phyloP scores from a whole-genome alignment of 2,329 filamentous ascomycete genomes.

The Aspergillus puulaauensis region DNA sequence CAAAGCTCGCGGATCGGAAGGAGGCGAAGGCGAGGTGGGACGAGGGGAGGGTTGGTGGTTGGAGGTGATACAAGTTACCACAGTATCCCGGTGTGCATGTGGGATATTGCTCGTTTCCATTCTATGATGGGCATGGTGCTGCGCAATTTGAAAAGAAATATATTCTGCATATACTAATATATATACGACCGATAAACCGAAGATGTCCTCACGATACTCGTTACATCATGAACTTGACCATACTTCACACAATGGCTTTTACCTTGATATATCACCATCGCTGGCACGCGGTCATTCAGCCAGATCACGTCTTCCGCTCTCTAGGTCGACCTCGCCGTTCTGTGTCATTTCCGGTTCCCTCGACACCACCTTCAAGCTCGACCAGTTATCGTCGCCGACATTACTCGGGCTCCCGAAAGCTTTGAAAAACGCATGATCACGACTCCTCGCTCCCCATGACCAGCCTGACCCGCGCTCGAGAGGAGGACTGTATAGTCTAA shows the following conservation, averaged over 20 bases:
- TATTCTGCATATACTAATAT: neutral
- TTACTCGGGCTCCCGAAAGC: slow-evolving; percentile 34
- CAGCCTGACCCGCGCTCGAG: slow-evolving; percentile 78
- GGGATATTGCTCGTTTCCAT: neutral
- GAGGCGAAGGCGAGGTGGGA: slow-evolving; percentile 95
- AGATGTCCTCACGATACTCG: neutral
- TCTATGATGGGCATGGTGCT: neutral
- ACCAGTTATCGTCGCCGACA: slow-evolving; percentile 30
- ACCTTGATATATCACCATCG: neutral
- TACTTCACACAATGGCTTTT: neutral
- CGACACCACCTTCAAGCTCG: slow-evolving; percentile 11
- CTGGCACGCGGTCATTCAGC: slow-evolving; percentile 8
- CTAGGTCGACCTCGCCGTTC: slow-evolving; percentile 18
- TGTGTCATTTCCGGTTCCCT: neutral
- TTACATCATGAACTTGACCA: neutral
- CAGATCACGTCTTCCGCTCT: slow-evolving; percentile 17
- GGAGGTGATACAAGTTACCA: slow-evolving; percentile 61
- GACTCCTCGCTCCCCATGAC: slow-evolving; percentile 80
- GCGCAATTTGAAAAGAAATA: neutral
- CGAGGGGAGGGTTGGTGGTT: slow-evolving; percentile 90
- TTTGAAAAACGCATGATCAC: slow-evolving; percentile 64
- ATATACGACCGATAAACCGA: neutral
- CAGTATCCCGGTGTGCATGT: neutral
- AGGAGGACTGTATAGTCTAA: slow-evolving; percentile 83
- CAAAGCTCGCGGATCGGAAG: slow-evolving; percentile 73